Evolutionary conservation across 176 grass and related monocot genomes (phyloP).

Genomic region (Guadua angustifolia): DNA sequence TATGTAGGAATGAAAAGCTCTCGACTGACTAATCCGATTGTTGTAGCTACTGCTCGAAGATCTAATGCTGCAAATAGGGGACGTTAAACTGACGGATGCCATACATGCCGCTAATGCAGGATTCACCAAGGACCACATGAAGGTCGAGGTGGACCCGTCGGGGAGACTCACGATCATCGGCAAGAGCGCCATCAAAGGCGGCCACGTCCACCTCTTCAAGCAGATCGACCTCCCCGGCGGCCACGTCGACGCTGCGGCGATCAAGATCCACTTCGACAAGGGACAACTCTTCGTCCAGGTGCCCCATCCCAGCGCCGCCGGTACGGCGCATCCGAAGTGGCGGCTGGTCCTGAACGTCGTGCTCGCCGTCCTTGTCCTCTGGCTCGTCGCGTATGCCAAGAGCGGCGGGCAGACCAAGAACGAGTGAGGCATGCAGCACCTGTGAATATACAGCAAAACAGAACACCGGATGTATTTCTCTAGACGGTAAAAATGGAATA

Average conservation of each 20-base stretch:
- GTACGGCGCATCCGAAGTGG: not conserved
- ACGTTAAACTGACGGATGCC: not conserved
- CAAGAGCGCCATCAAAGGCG: slow-evolving; percentile 53
- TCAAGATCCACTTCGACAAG: slow-evolving; percentile 63
- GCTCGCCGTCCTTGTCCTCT: slow-evolving; percentile 54
- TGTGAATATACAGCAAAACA: not conserved
- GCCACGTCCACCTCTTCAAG: slow-evolving; percentile 56
- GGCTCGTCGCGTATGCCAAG: slow-evolving; percentile 50
- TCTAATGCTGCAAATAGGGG: too few species aligned
- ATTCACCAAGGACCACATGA: slow-evolving; percentile 75
- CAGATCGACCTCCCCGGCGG: slow-evolving; percentile 51
- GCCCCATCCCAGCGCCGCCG: slow-evolving; percentile 9
- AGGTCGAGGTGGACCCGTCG: slow-evolving; percentile 54
- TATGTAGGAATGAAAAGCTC: not conserved
- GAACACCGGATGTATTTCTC: not conserved
- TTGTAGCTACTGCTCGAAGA: too few species aligned
- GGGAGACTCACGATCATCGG: slow-evolving; percentile 60
- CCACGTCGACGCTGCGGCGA: slow-evolving; percentile 22
- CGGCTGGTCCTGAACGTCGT: slow-evolving; percentile 58
- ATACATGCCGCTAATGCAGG: slow-evolving; percentile 34
- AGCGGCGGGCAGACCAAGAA: slow-evolving; percentile 21
- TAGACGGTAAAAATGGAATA: too few species aligned
- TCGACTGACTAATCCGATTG: too few species aligned
- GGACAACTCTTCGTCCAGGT: slow-evolving; percentile 61
- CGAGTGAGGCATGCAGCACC: not conserved